Evolutionary conservation across 805 yeast genomes (phyloP).

Genomic region (Metschnikowia henanensis): DNA sequence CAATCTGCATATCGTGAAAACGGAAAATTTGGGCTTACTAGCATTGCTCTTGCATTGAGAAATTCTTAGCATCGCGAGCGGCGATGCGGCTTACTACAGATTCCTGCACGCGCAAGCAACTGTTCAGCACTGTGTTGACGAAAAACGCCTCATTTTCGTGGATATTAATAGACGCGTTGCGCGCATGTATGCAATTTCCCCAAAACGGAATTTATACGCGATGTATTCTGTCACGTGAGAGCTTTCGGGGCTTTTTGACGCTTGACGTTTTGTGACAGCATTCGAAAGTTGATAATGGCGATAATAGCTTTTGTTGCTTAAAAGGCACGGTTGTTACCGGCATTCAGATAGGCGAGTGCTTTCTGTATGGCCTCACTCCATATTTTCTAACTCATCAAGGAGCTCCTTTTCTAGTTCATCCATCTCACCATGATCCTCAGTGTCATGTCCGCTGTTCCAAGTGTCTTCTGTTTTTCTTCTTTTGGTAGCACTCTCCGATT

Average conservation of each 20-base stretch:
- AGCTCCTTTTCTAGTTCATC: conserved; percentile 52
- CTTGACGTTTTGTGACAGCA: too few species aligned
- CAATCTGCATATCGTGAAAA: too few species aligned
- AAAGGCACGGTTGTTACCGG: too few species aligned
- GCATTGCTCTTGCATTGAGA: neutral
- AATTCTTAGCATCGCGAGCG: neutral
- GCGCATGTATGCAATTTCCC: conserved; percentile 1
- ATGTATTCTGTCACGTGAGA: neutral
- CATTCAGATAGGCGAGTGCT: neutral
- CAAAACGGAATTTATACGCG: neutral
- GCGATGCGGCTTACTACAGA: neutral
- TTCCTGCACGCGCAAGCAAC: neutral
- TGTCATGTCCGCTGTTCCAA: conserved; percentile 10
- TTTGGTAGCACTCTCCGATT: neutral
- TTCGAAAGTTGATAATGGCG: too few species aligned
- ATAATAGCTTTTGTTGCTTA: too few species aligned
- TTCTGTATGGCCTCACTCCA: neutral
- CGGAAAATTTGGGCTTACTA: neutral
- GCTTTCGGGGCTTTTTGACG: too few species aligned
- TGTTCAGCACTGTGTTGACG: neutral
- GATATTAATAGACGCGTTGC: conserved; percentile 4
- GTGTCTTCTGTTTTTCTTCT: conserved; percentile 11
- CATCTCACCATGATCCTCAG: conserved; percentile 26
- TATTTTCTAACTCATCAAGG: conserved; percentile 52
- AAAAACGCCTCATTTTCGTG: neutral